These are phyloP conservation scores for Penicillium janthinellum DNA, from an alignment of 2,329 filamentous ascomycete species.

Conservation along the genomic window DNA sequence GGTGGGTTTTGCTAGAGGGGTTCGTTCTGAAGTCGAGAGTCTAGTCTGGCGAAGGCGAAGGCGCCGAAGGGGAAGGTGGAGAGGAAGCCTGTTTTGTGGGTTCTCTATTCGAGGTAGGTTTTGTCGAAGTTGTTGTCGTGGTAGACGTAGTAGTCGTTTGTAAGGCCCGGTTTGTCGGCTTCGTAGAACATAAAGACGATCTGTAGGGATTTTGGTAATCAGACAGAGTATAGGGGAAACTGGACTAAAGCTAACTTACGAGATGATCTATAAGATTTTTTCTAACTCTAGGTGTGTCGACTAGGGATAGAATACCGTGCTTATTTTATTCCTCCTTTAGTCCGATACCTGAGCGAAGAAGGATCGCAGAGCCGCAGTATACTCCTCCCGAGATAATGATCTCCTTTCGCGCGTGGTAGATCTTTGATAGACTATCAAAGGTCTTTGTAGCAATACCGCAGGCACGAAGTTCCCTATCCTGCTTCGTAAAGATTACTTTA, in stretches of 20 bases:
- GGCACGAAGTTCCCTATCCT: slow-evolving; percentile 44
- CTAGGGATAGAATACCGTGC: slow-evolving; percentile 46
- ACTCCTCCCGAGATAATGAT: slow-evolving; percentile 54
- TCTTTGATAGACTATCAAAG: slow-evolving; percentile 37
- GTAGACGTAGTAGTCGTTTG: slow-evolving; percentile 60
- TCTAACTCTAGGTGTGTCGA: slow-evolving; percentile 56
- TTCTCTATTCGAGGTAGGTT: slow-evolving; percentile 59
- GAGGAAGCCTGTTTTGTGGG: slow-evolving; percentile 60
- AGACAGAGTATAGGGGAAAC: not conserved
- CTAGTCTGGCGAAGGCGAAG: slow-evolving; percentile 64
- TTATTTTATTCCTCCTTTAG: slow-evolving; percentile 46
- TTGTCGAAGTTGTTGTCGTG: slow-evolving; percentile 55
- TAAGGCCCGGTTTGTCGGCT: slow-evolving; percentile 54
- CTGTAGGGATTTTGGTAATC: slow-evolving; percentile 28
- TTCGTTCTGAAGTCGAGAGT: slow-evolving; percentile 59
- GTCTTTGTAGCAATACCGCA: slow-evolving; percentile 33
- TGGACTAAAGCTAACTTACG: slow-evolving; percentile 30
- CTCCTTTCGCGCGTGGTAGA: slow-evolving; percentile 49
- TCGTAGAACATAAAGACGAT: slow-evolving; percentile 65
- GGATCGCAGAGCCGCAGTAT: slow-evolving; percentile 55
- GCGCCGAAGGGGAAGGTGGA: slow-evolving; percentile 65
- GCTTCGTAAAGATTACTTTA: slow-evolving; percentile 52
- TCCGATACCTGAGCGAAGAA: slow-evolving; percentile 58
- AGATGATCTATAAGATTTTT: slow-evolving; percentile 58
- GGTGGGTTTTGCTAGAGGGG: slow-evolving; percentile 57